Conservation (phyloP, 2,329 filamentous ascomycete genomes). For the Diaporthe velutina region DNA sequence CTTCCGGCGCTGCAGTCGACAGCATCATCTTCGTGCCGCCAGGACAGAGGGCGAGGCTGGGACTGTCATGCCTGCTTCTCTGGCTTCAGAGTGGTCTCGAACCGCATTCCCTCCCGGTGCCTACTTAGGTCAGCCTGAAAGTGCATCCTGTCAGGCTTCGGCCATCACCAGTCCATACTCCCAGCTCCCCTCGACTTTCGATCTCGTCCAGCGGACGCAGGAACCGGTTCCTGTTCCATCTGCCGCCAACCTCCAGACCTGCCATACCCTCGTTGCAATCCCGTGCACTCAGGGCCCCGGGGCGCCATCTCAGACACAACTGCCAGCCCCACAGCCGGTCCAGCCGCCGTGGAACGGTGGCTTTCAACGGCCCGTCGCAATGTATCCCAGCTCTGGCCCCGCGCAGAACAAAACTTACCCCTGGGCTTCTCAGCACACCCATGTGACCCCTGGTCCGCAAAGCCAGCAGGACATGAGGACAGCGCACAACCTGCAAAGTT, state of each 20-base stretch:
- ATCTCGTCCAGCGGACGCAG: not conserved
- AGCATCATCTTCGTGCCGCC: slow-evolving; percentile 1
- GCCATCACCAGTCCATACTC: not conserved
- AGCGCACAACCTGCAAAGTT: not conserved
- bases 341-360: slow-evolving; percentile 7
- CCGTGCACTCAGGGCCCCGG: not conserved
- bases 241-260: not conserved
- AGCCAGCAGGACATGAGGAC: not conserved
- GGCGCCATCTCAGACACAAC: not conserved
- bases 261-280: slow-evolving; percentile 1
- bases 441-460: not conserved
- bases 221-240: not conserved
- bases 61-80: not conserved
- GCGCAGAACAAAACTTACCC: not conserved
- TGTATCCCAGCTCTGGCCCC: not conserved
- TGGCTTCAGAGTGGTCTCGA: not conserved
- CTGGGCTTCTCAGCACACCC: not conserved
- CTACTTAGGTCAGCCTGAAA: not conserved
- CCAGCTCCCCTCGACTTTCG: not conserved
- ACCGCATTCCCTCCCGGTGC: no score
- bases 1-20: slow-evolving; percentile 30
- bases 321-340: not conserved
- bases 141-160: not conserved
- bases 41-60: not conserved
- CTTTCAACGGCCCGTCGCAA: not conserved